Evolutionary conservation across 2,329 filamentous ascomycete species (phyloP), one percentile per base, ranked within the genome.

Genomic region (Ophiognomonia clavigignenti-juglandacearum): DNA sequence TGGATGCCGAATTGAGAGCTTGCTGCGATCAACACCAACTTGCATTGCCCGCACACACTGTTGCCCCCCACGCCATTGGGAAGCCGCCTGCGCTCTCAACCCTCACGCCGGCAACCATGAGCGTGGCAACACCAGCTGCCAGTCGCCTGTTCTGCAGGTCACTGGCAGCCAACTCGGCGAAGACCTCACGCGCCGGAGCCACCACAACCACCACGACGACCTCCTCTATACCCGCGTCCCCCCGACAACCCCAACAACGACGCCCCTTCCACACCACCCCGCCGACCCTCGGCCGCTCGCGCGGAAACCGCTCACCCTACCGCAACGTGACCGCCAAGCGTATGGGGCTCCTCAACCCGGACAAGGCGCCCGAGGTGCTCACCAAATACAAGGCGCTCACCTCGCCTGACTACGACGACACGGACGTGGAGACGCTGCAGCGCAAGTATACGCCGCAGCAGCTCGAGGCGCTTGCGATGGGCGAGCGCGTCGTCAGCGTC

Each of bases 381-480:
- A 60, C 68, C 19, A 57, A 70, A 54, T 78, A 69, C 57, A 64
- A 68, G 47, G 60, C 69, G 52, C 60, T 76, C 35, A 62, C 68
- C 36, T 83, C 82, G 59, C 75, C 81, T 53, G 72, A 78, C 13
- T 93, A 90, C 69, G 82, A 80, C 13, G 67, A 75, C 34, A 75
- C 82, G 54, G 83, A 93, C 61, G 78, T 80, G 59, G 73, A 75
- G 50, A 59, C 68, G 18, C 74, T 96, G 48, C 67, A 68, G 49
- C 69, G 80, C 60, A 78, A 78, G 57, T 97, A 96, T 72, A 87
- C 88, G 0, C 76, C 83, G 14, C 81, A 85, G 63, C 92, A 97
- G 70, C 74, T 95, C 57, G 82, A 80, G 47, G 88, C 90, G 48
- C 82, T 97, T 62, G 76, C 86, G 67, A 86, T 86, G 39, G 90